Evolutionary conservation across 441 rosid genomes (phyloP), one percentile per base, ranked within the genome.

Genomic region (Manihot esculenta): DNA sequence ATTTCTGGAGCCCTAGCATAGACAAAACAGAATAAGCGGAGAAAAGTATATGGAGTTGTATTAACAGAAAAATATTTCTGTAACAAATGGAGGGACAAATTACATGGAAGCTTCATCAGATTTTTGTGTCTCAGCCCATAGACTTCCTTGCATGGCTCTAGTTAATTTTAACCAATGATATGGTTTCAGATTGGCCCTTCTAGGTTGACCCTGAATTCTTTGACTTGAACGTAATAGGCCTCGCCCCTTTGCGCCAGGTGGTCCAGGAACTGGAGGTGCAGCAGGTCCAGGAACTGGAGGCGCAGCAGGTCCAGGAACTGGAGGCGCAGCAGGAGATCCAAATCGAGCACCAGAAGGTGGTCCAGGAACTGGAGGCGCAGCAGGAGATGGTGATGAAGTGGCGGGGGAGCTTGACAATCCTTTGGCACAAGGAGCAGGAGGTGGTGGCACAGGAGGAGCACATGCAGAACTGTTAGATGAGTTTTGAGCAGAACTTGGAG

Each of bases 161-260:
- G 97, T 87, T 78, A 92, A 81, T 86, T 94, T 92, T 74, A 94
- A 84, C 99, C 99, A 94, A 76, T 94, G 98, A 77, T 90, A 87
- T 11, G 98, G 99, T 80, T 92, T 94, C 82, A 94, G 81, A 84
- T 89, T 92, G 73, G 82, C 62, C 78, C 85, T 92, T 78, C 75
- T 84, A 60, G 86, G 74, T 79, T 87, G 92, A 76, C 72, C 75
- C 72, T 85, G 90, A 81, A 51, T 77, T 81, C 71, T 89, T 67
- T 81, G 66, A 78, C 72, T 78, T 59, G 77, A 53, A 71, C 87
- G 96, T 76, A 80, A 75, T 62, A 85, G 24, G 69, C 86, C 79
- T 51, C 88, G 84, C 41, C 91, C 93, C 83, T 80, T 92, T 74
- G 80, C 80, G 81, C 80, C 74, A 55, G 97, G 94, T 69, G 90